These are phyloP conservation scores for Colletotrichum tanaceti DNA, from an alignment of 2,329 filamentous ascomycete genomes.

Conservation along the genomic window DNA sequence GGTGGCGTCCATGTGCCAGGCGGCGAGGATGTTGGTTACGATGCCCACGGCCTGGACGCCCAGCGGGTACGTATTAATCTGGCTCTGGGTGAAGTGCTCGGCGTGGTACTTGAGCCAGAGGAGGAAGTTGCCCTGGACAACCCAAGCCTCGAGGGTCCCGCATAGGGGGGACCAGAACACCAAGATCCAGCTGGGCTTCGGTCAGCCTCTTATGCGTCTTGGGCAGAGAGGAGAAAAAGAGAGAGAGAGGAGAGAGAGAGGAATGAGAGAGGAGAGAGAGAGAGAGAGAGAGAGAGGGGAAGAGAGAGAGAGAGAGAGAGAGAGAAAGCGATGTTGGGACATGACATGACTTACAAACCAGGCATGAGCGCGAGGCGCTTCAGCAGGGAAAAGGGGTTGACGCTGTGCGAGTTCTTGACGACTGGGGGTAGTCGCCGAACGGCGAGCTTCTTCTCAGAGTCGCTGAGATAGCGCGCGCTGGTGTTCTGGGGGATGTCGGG, in stretches of 20 bases:
- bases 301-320: too few relatives aligned
- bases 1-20: slow-evolving; percentile 53
- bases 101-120: slow-evolving; percentile 47
- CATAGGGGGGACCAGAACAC: slow-evolving; percentile 51
- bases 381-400: slow-evolving; percentile 42
- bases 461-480: slow-evolving; percentile 49
- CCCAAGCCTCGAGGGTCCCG: slow-evolving; percentile 50
- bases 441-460: slow-evolving; percentile 54
- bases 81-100: slow-evolving; percentile 45
- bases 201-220: neutral
- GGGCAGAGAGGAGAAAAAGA: too few relatives aligned
- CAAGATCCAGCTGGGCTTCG: slow-evolving; percentile 45
- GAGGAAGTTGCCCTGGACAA: slow-evolving; percentile 45
- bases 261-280: too few relatives aligned
- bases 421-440: slow-evolving; percentile 49
- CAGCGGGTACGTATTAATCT: slow-evolving; percentile 54
- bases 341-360: slow-evolving; percentile 43
- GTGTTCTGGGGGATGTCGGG: slow-evolving; percentile 59
- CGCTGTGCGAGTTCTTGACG: slow-evolving; percentile 44
- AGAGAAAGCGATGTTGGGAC: too few relatives aligned
- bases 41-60: slow-evolving; percentile 52
- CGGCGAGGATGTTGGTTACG: slow-evolving; percentile 48
- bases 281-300: too few relatives aligned
- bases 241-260: too few relatives aligned
- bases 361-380: slow-evolving; percentile 42